Conservation (phyloP, 2,329 filamentous ascomycete species). For the Cytospora schulzeri region DNA sequence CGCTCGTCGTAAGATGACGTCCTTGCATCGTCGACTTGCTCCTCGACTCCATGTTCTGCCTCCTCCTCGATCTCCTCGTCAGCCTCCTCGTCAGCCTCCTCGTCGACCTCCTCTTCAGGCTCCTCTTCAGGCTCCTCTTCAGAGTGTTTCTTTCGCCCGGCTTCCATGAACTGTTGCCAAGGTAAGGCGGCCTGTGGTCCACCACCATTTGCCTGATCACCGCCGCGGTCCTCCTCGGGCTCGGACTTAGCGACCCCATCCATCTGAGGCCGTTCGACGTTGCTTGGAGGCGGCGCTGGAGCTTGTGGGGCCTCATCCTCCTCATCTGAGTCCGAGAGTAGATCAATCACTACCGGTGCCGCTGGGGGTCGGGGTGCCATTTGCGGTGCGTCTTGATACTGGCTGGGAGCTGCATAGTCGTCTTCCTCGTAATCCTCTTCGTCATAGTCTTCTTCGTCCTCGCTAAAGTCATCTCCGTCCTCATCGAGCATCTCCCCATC, state of each 20-base stretch:
- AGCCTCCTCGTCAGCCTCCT: too few relatives aligned
- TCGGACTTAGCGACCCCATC: slow-evolving; percentile 10
- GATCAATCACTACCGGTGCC: slow-evolving; percentile 48
- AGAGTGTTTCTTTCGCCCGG: not conserved
- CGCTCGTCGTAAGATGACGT: not conserved
- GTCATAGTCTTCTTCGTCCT: slow-evolving; percentile 27
- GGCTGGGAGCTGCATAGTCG: slow-evolving; percentile 15
- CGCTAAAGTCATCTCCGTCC: slow-evolving; percentile 28
- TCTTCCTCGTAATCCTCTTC: slow-evolving; percentile 34
- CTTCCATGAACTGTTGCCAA: not conserved
- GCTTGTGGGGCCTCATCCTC: slow-evolving; percentile 33
- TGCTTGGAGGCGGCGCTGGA: slow-evolving; percentile 4
- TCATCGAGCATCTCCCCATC: slow-evolving; percentile 29
- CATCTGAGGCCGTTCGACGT: slow-evolving; percentile 7
- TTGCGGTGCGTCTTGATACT: slow-evolving; percentile 8
- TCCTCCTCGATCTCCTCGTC: not conserved
- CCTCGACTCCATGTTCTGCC: slow-evolving; percentile 4
- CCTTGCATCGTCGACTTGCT: not conserved
- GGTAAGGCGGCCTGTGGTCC: not conserved
- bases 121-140: slow-evolving; percentile 15
- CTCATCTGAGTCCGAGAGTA: slow-evolving; percentile 51
- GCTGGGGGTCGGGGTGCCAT: slow-evolving; percentile 26
- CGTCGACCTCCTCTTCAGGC: not conserved
- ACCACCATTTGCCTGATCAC: not conserved
- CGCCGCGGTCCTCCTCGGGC: not conserved